phyloP scores from a whole-genome alignment of 2,329 filamentous ascomycete species.

The Aspergillus latus region DNA sequence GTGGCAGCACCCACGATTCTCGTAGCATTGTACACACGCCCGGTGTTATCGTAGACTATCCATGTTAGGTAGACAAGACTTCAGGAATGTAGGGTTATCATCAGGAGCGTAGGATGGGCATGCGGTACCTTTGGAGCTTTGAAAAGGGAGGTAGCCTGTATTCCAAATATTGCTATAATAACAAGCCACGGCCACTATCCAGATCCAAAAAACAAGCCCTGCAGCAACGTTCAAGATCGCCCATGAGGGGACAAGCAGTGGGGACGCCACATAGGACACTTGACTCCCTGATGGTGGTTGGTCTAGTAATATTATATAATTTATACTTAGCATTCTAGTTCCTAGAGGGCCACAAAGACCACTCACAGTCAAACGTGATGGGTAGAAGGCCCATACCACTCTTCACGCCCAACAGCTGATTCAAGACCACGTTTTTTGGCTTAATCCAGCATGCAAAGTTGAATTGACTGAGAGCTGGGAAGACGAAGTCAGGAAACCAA shows the following conservation, averaged over 20 bases:
- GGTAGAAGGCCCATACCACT: conserved; percentile 32
- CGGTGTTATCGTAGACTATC: conserved; percentile 67
- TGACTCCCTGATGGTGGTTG: conserved; percentile 24
- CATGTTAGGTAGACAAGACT: background rate
- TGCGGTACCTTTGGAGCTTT: conserved; percentile 29
- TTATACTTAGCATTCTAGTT: background rate
- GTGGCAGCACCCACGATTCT: conserved; percentile 56
- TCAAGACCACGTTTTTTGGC: conserved; percentile 27
- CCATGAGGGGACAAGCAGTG: conserved; percentile 66
- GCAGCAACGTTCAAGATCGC: conserved; percentile 69
- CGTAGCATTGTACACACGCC: conserved; percentile 60
- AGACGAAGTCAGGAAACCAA: conserved; percentile 32
- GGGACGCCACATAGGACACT: conserved; percentile 36
- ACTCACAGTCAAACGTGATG: conserved; percentile 46
- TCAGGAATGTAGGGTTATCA: background rate
- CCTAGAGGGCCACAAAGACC: conserved; percentile 41
- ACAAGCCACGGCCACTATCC: conserved; percentile 56
- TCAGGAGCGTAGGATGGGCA: no score
- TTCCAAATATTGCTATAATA: conserved; percentile 68
- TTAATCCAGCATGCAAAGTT: conserved; percentile 33
- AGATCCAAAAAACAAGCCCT: conserved; percentile 63
- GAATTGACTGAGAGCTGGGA: conserved; percentile 32
- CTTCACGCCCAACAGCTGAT: conserved; percentile 31
- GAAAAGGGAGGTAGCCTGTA: conserved; percentile 61
- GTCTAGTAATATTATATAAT: no score